phyloP scores from a whole-genome alignment of 2,329 filamentous ascomycete species.

The Cucurbitaria berberidis region DNA sequence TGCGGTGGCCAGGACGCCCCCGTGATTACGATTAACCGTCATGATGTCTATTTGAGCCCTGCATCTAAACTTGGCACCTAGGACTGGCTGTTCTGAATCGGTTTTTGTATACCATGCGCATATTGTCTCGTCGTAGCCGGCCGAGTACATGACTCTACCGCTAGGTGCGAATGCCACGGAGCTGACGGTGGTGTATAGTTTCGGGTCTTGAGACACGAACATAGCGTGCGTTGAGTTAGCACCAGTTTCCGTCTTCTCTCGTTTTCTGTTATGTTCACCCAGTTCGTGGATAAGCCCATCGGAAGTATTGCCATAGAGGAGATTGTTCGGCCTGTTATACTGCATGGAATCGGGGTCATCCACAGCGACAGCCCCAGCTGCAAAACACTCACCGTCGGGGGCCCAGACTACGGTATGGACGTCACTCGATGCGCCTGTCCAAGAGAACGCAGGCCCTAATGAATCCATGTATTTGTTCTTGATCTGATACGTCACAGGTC shows the following conservation, averaged over 20 bases:
- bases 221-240: conserved; percentile 55
- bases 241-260: conserved; percentile 47
- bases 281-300: conserved; percentile 57
- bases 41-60: conserved; percentile 59
- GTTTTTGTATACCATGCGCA: conserved; percentile 48
- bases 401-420: conserved; percentile 64
- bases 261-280: conserved; percentile 58
- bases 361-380: conserved; percentile 63
- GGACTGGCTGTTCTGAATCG: conserved; percentile 29
- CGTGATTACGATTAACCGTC: conserved; percentile 46
- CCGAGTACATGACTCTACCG: conserved; percentile 57
- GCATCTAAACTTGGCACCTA: conserved; percentile 48
- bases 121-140: conserved; percentile 62
- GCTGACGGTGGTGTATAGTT: conserved; percentile 63
- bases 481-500: conserved; percentile 27
- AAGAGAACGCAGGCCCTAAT: conserved; percentile 54
- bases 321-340: conserved; percentile 65
- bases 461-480: conserved; percentile 46
- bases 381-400: conserved; percentile 60
- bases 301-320: conserved; percentile 59
- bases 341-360: conserved; percentile 63
- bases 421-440: conserved; percentile 65
- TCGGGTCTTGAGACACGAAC: conserved; percentile 57
- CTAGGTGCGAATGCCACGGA: conserved; percentile 59
- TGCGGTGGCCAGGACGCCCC: conserved; percentile 57